These are phyloP conservation scores for Mycena pura DNA, from an alignment of 768 basidiomycete species.

Conservation along the genomic window DNA sequence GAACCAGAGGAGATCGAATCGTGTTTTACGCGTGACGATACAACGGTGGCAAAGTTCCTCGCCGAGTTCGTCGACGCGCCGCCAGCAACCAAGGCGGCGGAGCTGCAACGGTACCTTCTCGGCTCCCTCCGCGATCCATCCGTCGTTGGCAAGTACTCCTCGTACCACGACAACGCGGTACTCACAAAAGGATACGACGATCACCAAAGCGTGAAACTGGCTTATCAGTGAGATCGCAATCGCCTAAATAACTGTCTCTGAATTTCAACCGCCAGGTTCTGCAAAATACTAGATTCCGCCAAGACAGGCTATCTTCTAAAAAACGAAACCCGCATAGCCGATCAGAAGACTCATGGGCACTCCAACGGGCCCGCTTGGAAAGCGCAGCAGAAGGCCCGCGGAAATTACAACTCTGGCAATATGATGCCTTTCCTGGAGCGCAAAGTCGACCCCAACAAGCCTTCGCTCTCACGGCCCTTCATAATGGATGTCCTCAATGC, in stretches of 20 bases:
- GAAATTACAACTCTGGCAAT: neutral
- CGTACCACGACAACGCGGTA: slow-evolving; percentile 60
- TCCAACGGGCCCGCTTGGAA: slow-evolving; percentile 32
- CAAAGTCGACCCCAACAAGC: slow-evolving; percentile 6
- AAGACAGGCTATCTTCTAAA: slow-evolving; percentile 64
- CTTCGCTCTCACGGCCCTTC: slow-evolving; percentile 27
- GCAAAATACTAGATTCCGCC: slow-evolving; percentile 61
- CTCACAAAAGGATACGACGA: slow-evolving; percentile 61
- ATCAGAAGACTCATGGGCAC: slow-evolving; percentile 32
- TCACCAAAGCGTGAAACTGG: slow-evolving; percentile 56
- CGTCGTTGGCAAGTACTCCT: slow-evolving; percentile 61
- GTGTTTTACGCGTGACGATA: slow-evolving; percentile 51
- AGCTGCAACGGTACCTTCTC: slow-evolving; percentile 58
- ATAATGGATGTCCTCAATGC: slow-evolving; percentile 38
- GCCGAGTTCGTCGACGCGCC: slow-evolving; percentile 30
- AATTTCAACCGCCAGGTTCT: no score
- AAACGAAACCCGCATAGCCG: slow-evolving; percentile 36
- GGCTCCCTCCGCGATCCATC: slow-evolving; percentile 52
- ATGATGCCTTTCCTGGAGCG: slow-evolving; percentile 26
- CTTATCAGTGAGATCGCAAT: no score
- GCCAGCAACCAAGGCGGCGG: slow-evolving; percentile 35
- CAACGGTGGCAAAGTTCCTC: slow-evolving; percentile 52
- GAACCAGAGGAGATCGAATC: slow-evolving; percentile 51
- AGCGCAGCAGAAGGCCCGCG: slow-evolving; percentile 1
- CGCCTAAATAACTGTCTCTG: no score